A percentile compares a stretch with the other conserved stretches of the same genome.
Conservation (phyloP, 495 filamentous ascomycete genomes). For the Daldinia bambusicola region DNA sequence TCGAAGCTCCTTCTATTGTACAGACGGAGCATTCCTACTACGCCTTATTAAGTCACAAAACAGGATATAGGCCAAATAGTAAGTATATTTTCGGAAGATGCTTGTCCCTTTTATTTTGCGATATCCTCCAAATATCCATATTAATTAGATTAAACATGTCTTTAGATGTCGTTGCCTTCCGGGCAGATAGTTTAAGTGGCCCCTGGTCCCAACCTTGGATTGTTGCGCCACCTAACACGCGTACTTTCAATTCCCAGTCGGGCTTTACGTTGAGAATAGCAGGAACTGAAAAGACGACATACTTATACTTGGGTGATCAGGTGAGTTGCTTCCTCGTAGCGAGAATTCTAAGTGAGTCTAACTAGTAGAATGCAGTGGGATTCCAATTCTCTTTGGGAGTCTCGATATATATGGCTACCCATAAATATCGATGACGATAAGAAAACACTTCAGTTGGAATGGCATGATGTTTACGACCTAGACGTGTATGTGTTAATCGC, state of each 20-base stretch:
- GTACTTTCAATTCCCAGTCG: conserved; percentile 64
- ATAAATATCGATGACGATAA: conserved; percentile 54
- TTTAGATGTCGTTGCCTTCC: conserved; percentile 57
- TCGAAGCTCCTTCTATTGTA: conserved; percentile 57
- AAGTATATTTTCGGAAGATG: conserved; percentile 5
- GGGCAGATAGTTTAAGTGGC: conserved; percentile 59
- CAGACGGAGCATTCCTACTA: conserved; percentile 59
- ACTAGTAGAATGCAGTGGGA: conserved; percentile 55
- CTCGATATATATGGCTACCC: conserved; percentile 64
- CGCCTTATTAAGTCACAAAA: conserved; percentile 60
- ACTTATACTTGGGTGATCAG: conserved; percentile 62
- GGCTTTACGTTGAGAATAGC: conserved; percentile 59
- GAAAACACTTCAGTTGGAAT: conserved; percentile 52
- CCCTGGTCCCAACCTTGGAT: conserved; percentile 64
- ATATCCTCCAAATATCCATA: not conserved
- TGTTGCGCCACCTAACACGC: conserved; percentile 58
- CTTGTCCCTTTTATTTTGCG: not conserved
- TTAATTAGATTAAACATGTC: not conserved
- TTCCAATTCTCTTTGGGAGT: conserved; percentile 62
- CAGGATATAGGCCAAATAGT: conserved; percentile 60
- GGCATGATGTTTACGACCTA: conserved; percentile 59
- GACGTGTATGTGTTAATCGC: conserved; percentile 46
- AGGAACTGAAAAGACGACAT: conserved; percentile 59
- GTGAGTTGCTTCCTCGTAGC: conserved; percentile 13
- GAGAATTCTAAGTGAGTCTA: not conserved